These are phyloP conservation scores for Phialocephala subalpina DNA, from an alignment of 2,329 filamentous ascomycete species.

Conservation along the genomic window DNA sequence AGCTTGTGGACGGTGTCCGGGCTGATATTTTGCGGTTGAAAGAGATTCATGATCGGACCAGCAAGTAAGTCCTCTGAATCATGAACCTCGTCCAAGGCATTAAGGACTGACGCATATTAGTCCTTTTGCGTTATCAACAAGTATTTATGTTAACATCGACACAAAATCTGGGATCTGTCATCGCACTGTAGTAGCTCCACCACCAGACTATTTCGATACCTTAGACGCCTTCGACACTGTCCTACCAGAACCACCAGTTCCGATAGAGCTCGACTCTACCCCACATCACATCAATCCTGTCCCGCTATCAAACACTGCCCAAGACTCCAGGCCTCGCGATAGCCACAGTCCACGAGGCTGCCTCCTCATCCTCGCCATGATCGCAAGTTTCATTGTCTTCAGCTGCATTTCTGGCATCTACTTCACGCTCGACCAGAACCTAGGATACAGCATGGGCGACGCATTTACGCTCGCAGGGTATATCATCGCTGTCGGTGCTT, in stretches of 20 bases:
- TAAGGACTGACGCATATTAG: background rate
- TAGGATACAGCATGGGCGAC: conserved; percentile 13
- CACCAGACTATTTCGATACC: background rate
- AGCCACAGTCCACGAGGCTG: background rate
- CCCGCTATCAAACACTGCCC: background rate
- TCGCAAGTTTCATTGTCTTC: background rate
- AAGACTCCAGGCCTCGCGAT: background rate
- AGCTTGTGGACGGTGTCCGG: background rate
- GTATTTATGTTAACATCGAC: background rate
- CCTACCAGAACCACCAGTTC: background rate
- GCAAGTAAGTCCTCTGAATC: background rate
- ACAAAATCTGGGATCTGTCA: background rate
- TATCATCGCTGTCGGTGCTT: conserved; percentile 4
- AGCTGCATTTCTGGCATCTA: conserved; percentile 6
- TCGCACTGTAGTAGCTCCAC: background rate
- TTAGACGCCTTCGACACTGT: too few relatives aligned
- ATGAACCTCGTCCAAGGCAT: background rate
- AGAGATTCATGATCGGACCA: too few relatives aligned
- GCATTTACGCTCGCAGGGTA: conserved; percentile 10
- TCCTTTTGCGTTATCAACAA: background rate
- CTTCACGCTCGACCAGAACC: conserved; percentile 5
- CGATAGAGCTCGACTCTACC: background rate
- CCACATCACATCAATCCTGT: background rate
- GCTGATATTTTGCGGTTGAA: background rate
- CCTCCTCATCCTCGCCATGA: background rate